Conservation (phyloP, 2,329 filamentous ascomycete genomes). For the Eurotiales sp. region DNA sequence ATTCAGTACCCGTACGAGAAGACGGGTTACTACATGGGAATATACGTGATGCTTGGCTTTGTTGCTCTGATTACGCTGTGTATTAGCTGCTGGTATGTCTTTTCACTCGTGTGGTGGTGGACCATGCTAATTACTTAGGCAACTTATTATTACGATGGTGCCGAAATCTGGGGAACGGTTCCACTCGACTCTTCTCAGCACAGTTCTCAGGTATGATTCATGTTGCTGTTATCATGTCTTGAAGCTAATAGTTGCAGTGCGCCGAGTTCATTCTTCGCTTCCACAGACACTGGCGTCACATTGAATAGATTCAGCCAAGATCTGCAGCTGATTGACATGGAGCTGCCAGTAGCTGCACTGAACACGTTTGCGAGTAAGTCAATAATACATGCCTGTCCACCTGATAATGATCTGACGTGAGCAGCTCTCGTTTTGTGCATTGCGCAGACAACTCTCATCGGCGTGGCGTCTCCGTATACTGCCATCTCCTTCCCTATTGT, state of each 20-base stretch:
- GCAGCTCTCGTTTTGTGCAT: constrained; percentile 31
- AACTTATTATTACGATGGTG: constrained; percentile 53
- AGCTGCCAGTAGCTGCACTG: constrained; percentile 39
- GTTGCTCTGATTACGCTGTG: constrained; percentile 36
- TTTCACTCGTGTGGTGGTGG: neutral
- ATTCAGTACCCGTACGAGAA: constrained; percentile 30
- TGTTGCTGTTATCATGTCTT: neutral
- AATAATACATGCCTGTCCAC: neutral
- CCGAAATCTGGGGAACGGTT: constrained; percentile 50
- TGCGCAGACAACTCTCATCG: constrained; percentile 49
- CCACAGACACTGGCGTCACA: constrained; percentile 38
- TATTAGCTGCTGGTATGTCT: constrained; percentile 32
- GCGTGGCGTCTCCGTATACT: constrained; percentile 45
- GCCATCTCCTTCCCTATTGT: constrained; percentile 51
- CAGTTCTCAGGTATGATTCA: constrained; percentile 42
- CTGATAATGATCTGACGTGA: too few relatives aligned
- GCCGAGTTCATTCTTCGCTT: constrained; percentile 42
- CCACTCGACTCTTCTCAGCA: constrained; percentile 46
- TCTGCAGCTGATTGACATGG: constrained; percentile 42
- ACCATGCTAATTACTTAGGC: constrained; percentile 25
- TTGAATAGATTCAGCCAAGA: constrained; percentile 46
- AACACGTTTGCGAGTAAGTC: constrained; percentile 36
- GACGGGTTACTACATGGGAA: constrained; percentile 36
- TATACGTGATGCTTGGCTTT: constrained; percentile 38
- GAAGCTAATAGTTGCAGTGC: constrained; percentile 24